Evolutionary conservation across 495 filamentous ascomycete species (phyloP).

Genomic region (Bacidia rubella): DNA sequence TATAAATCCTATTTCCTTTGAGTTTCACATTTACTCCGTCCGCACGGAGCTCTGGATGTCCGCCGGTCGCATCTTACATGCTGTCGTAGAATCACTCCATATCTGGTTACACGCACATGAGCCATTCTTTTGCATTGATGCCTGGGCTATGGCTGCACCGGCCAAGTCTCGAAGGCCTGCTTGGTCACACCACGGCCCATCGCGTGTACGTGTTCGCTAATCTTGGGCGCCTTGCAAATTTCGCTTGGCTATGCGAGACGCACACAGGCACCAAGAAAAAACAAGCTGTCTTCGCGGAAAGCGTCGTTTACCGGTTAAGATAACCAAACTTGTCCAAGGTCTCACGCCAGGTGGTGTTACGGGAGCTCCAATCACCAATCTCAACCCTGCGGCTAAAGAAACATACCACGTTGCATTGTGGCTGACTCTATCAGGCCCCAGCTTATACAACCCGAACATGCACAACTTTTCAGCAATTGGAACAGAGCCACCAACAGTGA

Average conservation of each 20-base stretch:
- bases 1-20: no score
- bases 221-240: no score
- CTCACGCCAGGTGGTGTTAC: no score
- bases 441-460: background rate
- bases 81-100: no score
- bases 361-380: background rate
- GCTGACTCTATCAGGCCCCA: background rate
- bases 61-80: background rate
- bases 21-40: background rate
- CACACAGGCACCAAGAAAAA: no score
- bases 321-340: background rate
- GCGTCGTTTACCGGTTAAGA: background rate
- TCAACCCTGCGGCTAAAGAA: background rate
- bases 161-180: background rate
- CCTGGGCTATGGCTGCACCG: background rate
- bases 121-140: no score
- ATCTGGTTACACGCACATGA: no score
- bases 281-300: no score
- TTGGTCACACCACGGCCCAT: background rate
- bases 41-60: background rate
- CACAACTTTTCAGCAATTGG: background rate
- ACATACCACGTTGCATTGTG: slow-evolving; percentile 2
- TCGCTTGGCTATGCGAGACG: background rate
- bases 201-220: no score
- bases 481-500: background rate